Evolutionary conservation across 2,329 filamentous ascomycete genomes (phyloP).

Genomic region (Colletotrichum tropicicola): DNA sequence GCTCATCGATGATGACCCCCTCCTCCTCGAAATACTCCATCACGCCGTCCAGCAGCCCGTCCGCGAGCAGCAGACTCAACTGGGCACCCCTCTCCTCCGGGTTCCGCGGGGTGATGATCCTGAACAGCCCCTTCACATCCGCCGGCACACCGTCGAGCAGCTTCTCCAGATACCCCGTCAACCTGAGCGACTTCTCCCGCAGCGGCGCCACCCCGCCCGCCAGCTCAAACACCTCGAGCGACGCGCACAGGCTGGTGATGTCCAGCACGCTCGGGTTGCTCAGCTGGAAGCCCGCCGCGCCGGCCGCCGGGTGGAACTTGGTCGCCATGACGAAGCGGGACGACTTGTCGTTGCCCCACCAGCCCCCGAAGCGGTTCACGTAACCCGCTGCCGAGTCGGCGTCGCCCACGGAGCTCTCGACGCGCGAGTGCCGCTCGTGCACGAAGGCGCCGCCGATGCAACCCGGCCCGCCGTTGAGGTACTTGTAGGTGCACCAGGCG

Average conservation of each 20-base stretch:
- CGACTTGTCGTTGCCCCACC: conserved; percentile 86
- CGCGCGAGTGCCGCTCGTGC: conserved; percentile 75
- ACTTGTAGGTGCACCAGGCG: conserved; percentile 95
- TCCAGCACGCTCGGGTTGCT: conserved; percentile 83
- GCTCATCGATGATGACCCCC: conserved; percentile 80
- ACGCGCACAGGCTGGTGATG: conserved; percentile 74
- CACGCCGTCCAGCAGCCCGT: conserved; percentile 73
- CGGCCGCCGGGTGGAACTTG: conserved; percentile 77
- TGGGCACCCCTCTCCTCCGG: conserved; percentile 77
- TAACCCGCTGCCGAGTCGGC: conserved; percentile 57
- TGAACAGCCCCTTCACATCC: conserved; percentile 48
- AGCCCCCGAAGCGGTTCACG: conserved; percentile 77
- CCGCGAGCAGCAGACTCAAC: conserved; percentile 73
- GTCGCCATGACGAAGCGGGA: conserved; percentile 87
- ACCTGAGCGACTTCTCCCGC: conserved; percentile 69
- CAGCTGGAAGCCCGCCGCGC: conserved; percentile 85
- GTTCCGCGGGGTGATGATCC: conserved; percentile 72
- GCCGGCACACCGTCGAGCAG: conserved; percentile 55
- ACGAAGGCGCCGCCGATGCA: conserved; percentile 84
- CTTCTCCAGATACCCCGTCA: conserved; percentile 78
- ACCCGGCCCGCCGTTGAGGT: conserved; percentile 87
- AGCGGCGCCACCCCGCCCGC: conserved; percentile 70
- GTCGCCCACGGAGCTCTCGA: conserved; percentile 50
- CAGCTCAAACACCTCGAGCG: conserved; percentile 75
- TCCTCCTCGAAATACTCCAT: conserved; percentile 68